Evolutionary conservation across 2,329 filamentous ascomycete species (phyloP).

Genomic region (Sarocladiaceae sp.): DNA sequence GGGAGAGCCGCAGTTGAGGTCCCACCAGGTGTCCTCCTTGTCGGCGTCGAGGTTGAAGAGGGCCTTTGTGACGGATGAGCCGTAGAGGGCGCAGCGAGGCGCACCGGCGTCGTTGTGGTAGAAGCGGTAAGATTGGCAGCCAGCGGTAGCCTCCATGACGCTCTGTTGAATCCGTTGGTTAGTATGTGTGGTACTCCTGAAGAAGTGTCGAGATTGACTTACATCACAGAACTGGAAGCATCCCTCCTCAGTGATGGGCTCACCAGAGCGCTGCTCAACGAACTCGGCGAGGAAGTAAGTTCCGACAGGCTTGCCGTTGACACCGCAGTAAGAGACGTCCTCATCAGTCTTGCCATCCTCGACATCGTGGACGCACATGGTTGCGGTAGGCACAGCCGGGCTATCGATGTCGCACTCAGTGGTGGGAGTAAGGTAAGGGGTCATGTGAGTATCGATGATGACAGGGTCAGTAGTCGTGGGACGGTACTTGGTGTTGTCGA

Average conservation of each 20-base stretch:
- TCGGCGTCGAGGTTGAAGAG: slow-evolving; percentile 24
- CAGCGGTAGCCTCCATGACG: slow-evolving; percentile 23
- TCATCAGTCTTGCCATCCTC: slow-evolving; percentile 26
- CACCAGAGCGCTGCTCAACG: slow-evolving; percentile 26
- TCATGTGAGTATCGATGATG: slow-evolving; percentile 29
- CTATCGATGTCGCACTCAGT: slow-evolving; percentile 10
- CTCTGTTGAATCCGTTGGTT: slow-evolving; percentile 17
- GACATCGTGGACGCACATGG: slow-evolving; percentile 23
- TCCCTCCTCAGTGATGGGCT: slow-evolving; percentile 31
- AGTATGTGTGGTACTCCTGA: background rate
- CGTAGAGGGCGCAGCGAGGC: slow-evolving; percentile 32
- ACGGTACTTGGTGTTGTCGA: slow-evolving; percentile 6
- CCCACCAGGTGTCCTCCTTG: slow-evolving; percentile 29
- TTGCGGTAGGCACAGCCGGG: slow-evolving; percentile 23
- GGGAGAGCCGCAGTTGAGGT: slow-evolving; percentile 32
- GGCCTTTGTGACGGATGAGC: slow-evolving; percentile 24
- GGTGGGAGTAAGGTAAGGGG: slow-evolving; percentile 23
- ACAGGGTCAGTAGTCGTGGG: slow-evolving; percentile 15
- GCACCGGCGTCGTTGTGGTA: slow-evolving; percentile 24
- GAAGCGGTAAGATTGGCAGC: slow-evolving; percentile 33
- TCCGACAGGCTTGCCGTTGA: slow-evolving; percentile 30
- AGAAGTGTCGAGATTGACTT: slow-evolving; percentile 14
- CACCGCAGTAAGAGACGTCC: slow-evolving; percentile 30
- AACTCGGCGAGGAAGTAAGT: slow-evolving; percentile 35
- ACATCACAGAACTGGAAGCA: slow-evolving; percentile 39